Percentiles rank a stretch among this genome's conserved stretches.
phyloP scores from a whole-genome alignment of 129 eudicot species.

The Helianthus annuus region DNA sequence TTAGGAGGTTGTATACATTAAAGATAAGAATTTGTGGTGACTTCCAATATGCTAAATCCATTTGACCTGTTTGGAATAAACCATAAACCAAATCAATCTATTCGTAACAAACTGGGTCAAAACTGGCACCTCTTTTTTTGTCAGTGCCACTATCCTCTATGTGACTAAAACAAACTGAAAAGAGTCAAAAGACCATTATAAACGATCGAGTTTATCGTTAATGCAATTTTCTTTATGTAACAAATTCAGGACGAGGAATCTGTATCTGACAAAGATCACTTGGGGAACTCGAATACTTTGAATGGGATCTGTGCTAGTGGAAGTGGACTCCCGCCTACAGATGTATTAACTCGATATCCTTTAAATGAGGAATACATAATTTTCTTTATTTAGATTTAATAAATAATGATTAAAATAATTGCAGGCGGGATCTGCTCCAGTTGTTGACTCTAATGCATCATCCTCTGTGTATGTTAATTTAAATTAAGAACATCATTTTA shows the following conservation, averaged over 20 bases:
- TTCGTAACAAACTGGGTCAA: not conserved
- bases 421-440: constrained; percentile 37
- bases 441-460: constrained; percentile 39
- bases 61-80: constrained; percentile 3
- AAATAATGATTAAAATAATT: constrained; percentile 20
- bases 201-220: not conserved
- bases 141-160: constrained; percentile 4
- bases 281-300: constrained; percentile 32
- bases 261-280: constrained; percentile 54
- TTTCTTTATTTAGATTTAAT: not conserved
- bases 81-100: not conserved
- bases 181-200: not conserved
- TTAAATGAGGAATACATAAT: not conserved
- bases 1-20: not conserved
- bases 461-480: constrained; percentile 45
- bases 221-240: constrained; percentile 12
- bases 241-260: constrained; percentile 78
- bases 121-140: not conserved
- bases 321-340: constrained; percentile 47
- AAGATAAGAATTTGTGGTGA: not conserved
- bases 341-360: constrained; percentile 42
- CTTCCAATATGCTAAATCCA: not conserved
- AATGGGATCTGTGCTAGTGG: constrained; percentile 40
- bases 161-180: constrained; percentile 1
- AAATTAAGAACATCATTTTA: constrained; percentile 16